Evolutionary conservation across 129 eudicot genomes (phyloP).

Genomic region (Escallonia rubra): DNA sequence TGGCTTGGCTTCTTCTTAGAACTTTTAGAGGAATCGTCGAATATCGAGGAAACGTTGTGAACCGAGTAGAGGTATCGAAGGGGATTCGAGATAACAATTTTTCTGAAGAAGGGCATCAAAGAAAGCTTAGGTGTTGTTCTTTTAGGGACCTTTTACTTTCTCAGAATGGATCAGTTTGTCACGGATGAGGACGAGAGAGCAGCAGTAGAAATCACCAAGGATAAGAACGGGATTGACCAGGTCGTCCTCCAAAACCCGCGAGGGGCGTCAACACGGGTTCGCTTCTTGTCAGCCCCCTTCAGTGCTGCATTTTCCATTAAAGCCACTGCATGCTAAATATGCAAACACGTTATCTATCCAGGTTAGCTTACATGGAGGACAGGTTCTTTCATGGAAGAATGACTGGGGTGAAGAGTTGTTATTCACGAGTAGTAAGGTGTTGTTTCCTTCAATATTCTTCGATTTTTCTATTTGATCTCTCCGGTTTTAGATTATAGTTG

Average conservation of each 20-base stretch:
- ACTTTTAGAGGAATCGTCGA: not conserved
- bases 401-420: conserved; percentile 76
- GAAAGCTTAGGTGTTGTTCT: no score
- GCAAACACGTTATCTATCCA: conserved; percentile 18
- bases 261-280: conserved; percentile 68
- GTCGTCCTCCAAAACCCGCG: conserved; percentile 55
- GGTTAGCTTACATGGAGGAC: conserved; percentile 95
- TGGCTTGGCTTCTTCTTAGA: not conserved
- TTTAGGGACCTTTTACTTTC: not conserved
- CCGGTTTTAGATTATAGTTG: not conserved
- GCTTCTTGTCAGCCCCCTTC: conserved; percentile 8
- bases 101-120: not conserved
- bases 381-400: conserved; percentile 82
- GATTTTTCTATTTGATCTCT: not conserved
- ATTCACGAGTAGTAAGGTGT: conserved; percentile 79
- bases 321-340: not conserved
- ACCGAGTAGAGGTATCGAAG: not conserved
- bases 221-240: conserved; percentile 58
- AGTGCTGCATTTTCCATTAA: not conserved
- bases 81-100: no score
- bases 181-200: conserved; percentile 29
- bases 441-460: not conserved
- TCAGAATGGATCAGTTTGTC: conserved; percentile 45
- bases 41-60: not conserved
- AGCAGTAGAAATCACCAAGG: conserved; percentile 47